Percentiles rank a stretch among this genome's conserved stretches.
phyloP scores from a whole-genome alignment of 2,329 filamentous ascomycete genomes.

The Colletotrichum ledebouriae region DNA sequence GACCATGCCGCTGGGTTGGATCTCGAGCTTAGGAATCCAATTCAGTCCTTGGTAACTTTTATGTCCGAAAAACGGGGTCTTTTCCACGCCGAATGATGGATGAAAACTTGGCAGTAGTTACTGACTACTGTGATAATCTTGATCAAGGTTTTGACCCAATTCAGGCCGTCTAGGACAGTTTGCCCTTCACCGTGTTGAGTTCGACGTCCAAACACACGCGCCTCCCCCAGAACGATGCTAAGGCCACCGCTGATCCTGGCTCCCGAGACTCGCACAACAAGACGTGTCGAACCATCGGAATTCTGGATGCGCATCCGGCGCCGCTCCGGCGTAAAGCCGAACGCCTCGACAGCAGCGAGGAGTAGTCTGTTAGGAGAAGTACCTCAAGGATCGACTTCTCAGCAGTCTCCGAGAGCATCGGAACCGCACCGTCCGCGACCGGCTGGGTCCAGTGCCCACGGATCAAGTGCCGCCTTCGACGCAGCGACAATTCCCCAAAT shows the following conservation, averaged over 20 bases:
- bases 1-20: background rate
- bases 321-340: constrained; percentile 20
- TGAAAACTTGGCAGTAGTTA: no score
- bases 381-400: background rate
- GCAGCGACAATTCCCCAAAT: constrained; percentile 1
- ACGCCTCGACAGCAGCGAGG: constrained; percentile 33
- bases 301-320: constrained; percentile 25
- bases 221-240: constrained; percentile 21
- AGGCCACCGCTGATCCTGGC: constrained; percentile 6
- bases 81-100: no score
- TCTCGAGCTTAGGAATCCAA: constrained; percentile 14
- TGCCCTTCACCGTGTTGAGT: constrained; percentile 15
- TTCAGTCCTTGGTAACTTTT: background rate
- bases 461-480: background rate
- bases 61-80: no score
- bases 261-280: background rate
- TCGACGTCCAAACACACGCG: constrained; percentile 34
- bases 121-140: no score
- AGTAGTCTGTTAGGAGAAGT: constrained; percentile 4
- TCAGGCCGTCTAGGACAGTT: background rate
- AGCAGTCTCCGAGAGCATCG: background rate
- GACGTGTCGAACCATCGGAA: background rate
- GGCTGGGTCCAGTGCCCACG: background rate
- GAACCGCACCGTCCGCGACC: constrained; percentile 4
- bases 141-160: no score